phyloP scores from a whole-genome alignment of 768 basidiomycete genomes.

The Peribolospora kevripleyi region DNA sequence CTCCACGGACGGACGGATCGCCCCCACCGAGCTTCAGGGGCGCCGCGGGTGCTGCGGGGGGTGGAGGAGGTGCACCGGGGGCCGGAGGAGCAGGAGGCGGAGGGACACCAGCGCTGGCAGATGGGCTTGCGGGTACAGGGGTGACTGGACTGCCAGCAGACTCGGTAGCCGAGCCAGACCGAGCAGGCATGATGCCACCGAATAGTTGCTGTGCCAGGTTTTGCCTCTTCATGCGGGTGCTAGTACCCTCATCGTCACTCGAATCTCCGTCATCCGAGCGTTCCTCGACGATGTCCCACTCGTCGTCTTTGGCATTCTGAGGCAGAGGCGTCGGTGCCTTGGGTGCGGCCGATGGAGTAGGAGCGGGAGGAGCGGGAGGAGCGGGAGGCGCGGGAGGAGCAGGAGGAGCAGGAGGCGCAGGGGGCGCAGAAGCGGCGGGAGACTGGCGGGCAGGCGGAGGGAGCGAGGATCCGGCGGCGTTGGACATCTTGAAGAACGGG shows the following conservation, averaged over 20 bases:
- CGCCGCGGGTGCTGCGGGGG: constrained; percentile 16
- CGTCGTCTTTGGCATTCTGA: constrained; percentile 37
- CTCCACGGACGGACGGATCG: constrained; percentile 26
- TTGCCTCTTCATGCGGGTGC: constrained; percentile 35
- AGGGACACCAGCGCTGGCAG: constrained; percentile 16
- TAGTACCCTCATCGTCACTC: constrained; percentile 53
- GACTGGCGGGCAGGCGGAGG: constrained; percentile 1
- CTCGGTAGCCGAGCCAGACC: constrained; percentile 12
- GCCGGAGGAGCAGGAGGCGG: constrained; percentile 15
- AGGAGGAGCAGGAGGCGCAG: constrained; percentile 19
- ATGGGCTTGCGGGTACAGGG: constrained; percentile 11
- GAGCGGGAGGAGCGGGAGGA: constrained; percentile 11
- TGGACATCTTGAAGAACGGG: constrained; percentile 6
- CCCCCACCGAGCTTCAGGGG: constrained; percentile 25
- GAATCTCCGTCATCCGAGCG: constrained; percentile 37
- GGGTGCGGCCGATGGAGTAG: constrained; percentile 8
- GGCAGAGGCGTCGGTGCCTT: constrained; percentile 34
- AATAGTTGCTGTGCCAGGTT: constrained; percentile 61
- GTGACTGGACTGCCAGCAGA: constrained; percentile 17
- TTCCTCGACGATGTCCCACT: constrained; percentile 67
- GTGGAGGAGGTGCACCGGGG: constrained; percentile 14
- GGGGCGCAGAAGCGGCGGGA: constrained; percentile 7
- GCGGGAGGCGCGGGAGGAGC: constrained; percentile 20
- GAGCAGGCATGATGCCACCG: constrained; percentile 35
- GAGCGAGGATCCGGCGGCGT: neutral